Base-by-base conservation (phyloP, 75 land plant species). In the Picea sitchensis region DNA sequence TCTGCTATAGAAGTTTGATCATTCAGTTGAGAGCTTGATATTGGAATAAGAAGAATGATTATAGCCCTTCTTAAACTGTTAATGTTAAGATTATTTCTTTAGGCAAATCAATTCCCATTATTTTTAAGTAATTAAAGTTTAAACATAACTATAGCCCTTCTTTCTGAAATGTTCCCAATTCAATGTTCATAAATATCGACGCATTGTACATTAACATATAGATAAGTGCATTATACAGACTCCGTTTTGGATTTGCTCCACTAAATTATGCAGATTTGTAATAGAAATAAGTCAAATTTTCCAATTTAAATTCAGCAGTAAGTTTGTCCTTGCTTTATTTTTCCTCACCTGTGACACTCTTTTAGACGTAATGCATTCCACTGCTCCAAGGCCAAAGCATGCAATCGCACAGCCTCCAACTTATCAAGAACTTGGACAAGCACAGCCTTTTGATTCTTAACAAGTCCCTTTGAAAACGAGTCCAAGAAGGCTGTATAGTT, bases 371-470 rank as follows among this genome's bases (percentile, higher is more conserved):
- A 82, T 56, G 82, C 78, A 78, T 87, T 88, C 92, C 87, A 87
- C 59, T 84, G 82, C 65, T 90, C 92, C 56, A 81, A 75, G 58
- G 87, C 89, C 75, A 87, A 76, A 13, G 89, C 76, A 61, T 87
- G 89, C 79, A 90, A 79, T n/a, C 78, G 86, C n/a, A 90, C 80
- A 71, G 87, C 89, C 63, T 87, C 80, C 31, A 90, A 78, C 62
- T 90, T 88, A 32, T 85, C 86, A 61, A 87, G 84, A 76, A 83
- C 73, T 71, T 71, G 73, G 54, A n/a, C 56, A 34, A 71, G n/a
- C 21, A 44, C 23, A 17, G 20, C 51, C 26, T 71, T 41, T 38
- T n/a, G 51, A 71, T 71, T 21, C 26, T 71, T n/a, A 71, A 71
- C 8, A 71, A 71, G 73, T 38, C 54, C 47, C 54, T 71, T 47